Conservation (phyloP, 345 rosid species). For the Psidium friedrichsthalianum region DNA sequence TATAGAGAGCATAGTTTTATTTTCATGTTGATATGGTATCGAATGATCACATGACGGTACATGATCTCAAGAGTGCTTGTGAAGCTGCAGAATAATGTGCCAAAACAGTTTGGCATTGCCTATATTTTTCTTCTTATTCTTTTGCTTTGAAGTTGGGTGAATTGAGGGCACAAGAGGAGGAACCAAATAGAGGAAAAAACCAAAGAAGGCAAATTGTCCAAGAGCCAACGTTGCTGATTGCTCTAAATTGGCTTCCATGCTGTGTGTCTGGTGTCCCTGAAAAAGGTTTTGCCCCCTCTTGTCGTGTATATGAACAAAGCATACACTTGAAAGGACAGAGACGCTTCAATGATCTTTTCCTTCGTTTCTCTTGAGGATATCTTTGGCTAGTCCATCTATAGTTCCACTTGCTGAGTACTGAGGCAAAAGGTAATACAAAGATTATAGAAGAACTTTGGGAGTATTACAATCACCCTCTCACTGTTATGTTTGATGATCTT, state of each 20-base stretch:
- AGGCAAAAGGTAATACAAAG: background rate
- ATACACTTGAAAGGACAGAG: background rate
- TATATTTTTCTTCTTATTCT: background rate
- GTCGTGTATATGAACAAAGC: background rate
- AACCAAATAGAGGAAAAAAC: background rate
- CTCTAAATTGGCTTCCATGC: background rate
- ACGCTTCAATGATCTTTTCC: background rate
- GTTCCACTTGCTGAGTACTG: background rate
- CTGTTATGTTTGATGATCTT: background rate
- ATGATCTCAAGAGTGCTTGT: background rate
- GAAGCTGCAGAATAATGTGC: background rate
- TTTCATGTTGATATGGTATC: background rate
- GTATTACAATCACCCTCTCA: background rate
- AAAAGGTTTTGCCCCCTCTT: background rate
- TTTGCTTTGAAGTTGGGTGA: background rate
- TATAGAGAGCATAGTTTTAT: background rate
- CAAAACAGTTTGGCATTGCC: background rate
- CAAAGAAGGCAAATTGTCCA: background rate
- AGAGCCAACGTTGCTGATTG: background rate
- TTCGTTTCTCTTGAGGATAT: background rate
- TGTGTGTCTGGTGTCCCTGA: background rate
- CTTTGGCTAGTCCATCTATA: background rate
- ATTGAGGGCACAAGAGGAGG: background rate
- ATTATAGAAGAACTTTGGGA: background rate
- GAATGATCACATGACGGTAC: background rate